Base-by-base conservation (phyloP, 176 grass and related monocot genomes). In the Poa pratensis region DNA sequence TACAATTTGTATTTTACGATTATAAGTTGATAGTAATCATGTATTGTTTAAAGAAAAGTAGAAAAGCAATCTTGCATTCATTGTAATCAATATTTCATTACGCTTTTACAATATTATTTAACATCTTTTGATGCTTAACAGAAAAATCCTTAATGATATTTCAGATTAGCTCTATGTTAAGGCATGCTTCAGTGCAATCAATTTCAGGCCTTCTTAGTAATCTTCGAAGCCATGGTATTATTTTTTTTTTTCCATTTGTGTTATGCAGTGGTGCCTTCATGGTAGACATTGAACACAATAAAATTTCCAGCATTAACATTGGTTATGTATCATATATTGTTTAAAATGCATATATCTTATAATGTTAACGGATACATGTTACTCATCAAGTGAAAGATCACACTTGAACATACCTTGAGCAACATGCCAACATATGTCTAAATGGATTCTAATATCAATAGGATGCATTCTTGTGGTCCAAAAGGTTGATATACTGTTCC, bases 121-220 rank as follows among this genome's bases (percentile, higher is more conserved):
- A 65, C 77, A 71, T 34, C 28, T 61, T 37, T 81, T 69, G 5
- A 72, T 84, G 32, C 54, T 73, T 51, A 83, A 90, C 20, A 64
- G 17, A 12, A 75, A 64, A 64, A 24, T 45, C 69, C 54, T 83
- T 86, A 17, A 20, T 88, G 37, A 51, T 74, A 87, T 95, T 98
- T 89, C 90, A 95, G 96, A 90, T 95, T 82, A 95, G 89, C 69
- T 82, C 78, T 83, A 86, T 98, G 80, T 82, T 98, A 87, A 91
- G 86, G 74, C 86, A 89, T 92, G 80, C 87, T 83, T 80, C 93
- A 64, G 73, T 98, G 58, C 57, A 89, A 75, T 90, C 89, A 69
- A 86, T 98, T 89, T 91, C 91, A 74, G 76, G 80, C 45, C 69
- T 95, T 54, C 81, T 98, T 68, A 95, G 81, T 90, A 90, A 92